Evolutionary conservation across 176 grass and related monocot genomes (phyloP).

Genomic region (Ananas comosus): DNA sequence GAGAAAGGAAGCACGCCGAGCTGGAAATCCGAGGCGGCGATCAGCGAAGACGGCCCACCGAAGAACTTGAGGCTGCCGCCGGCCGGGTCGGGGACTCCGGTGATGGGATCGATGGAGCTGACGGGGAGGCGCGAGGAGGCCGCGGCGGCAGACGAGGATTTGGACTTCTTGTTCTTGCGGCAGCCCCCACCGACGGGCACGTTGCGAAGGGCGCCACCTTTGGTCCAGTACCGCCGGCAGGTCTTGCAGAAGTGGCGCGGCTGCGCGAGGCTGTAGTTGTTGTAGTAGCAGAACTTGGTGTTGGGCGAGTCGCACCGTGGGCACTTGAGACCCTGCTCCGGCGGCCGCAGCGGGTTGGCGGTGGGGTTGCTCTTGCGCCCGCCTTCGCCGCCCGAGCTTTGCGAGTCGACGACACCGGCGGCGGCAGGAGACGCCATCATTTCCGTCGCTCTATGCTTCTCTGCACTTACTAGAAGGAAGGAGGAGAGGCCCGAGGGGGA

Average conservation of each 20-base stretch:
- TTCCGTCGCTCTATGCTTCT: too few relatives aligned
- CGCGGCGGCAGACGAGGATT: conserved; percentile 23
- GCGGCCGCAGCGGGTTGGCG: conserved; percentile 20
- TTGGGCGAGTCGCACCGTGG: conserved; percentile 90
- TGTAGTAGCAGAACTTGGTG: conserved; percentile 99
- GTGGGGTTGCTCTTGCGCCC: neutral
- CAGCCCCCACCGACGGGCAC: conserved; percentile 85
- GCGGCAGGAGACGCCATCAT: conserved; percentile 21
- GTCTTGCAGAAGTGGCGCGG: conserved; percentile 96
- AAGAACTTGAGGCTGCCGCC: conserved; percentile 28
- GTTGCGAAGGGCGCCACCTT: conserved; percentile 90
- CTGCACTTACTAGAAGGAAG: too few relatives aligned
- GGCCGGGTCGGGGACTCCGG: conserved; percentile 12
- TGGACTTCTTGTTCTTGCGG: conserved; percentile 91
- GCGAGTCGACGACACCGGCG: conserved; percentile 12
- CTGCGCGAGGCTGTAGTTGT: conserved; percentile 94
- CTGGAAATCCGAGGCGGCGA: conserved; percentile 28
- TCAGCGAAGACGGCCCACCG: neutral
- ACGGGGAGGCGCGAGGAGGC: conserved; percentile 16
- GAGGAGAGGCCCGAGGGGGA: conserved; percentile 1
- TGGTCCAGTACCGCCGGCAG: conserved; percentile 95
- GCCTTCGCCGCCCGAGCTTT: conserved; percentile 5
- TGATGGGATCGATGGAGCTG: conserved; percentile 1
- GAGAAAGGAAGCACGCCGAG: conserved; percentile 33
- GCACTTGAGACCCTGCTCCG: conserved; percentile 57